A percentile compares a stretch with the other conserved stretches of the same genome.
These are phyloP conservation scores for Saccharomyces paradoxus DNA, from an alignment of 805 yeast genomes.

Conservation along the genomic window DNA sequence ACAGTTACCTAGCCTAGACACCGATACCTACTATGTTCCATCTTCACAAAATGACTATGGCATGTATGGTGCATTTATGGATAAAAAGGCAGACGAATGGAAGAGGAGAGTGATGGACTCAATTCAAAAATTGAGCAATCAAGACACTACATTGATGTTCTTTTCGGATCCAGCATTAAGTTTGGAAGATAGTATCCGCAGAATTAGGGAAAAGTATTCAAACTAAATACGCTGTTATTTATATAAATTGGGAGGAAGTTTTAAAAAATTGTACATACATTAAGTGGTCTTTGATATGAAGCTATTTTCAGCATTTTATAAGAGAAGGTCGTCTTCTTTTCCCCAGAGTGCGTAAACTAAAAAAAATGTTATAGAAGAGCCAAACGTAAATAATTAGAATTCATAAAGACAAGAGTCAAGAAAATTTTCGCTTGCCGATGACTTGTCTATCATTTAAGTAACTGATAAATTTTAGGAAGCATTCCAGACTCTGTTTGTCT, in stretches of 20 bases:
- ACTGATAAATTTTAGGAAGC: no score
- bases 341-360: no score
- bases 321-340: no score
- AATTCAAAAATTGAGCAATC: conserved; percentile 15
- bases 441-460: background rate
- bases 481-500: background rate
- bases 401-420: no score
- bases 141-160: conserved; percentile 21
- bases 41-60: conserved; percentile 26
- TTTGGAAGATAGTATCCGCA: conserved; percentile 16
- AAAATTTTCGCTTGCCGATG: background rate
- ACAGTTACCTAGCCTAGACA: conserved; percentile 8
- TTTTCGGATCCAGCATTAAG: conserved; percentile 24
- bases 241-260: background rate
- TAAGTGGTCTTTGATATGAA: background rate
- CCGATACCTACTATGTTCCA: conserved; percentile 15
- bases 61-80: conserved; percentile 26
- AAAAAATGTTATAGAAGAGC: background rate
- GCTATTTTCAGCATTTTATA: background rate
- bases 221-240: background rate
- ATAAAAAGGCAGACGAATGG: conserved; percentile 51
- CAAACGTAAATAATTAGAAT: no score
- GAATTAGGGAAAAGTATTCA: conserved; percentile 1
- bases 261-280: background rate
- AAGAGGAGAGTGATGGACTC: conserved; percentile 41